A percentile compares a stretch with the other conserved stretches of the same genome.
Evolutionary conservation across 176 grass and related monocot genomes (phyloP).

Genomic region (Zizania latifolia): DNA sequence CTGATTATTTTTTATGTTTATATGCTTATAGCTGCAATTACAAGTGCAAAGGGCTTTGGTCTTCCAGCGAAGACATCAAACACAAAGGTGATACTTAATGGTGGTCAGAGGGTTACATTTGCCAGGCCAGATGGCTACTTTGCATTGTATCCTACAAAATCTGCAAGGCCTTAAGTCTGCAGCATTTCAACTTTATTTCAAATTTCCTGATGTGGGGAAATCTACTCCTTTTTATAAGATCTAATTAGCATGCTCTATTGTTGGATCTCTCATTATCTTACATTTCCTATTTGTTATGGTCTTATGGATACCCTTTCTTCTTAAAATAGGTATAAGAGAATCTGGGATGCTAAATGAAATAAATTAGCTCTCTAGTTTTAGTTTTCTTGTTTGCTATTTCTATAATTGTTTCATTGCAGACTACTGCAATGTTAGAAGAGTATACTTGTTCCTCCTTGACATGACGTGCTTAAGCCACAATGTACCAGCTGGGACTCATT

Average conservation of each 20-base stretch:
- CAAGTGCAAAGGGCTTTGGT: constrained; percentile 51
- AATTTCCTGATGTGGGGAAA: background rate
- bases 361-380: background rate
- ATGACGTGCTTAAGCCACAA: constrained; percentile 62
- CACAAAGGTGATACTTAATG: constrained; percentile 93
- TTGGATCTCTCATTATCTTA: background rate
- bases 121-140: constrained; percentile 91
- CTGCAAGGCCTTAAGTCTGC: background rate
- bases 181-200: background rate
- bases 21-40: constrained; percentile 34
- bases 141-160: constrained; percentile 82
- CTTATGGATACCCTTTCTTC: background rate
- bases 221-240: background rate
- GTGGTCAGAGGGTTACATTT: constrained; percentile 80
- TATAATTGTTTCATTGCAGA: constrained; percentile 2
- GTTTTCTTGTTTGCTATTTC: background rate
- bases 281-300: background rate
- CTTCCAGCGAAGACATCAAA: constrained; percentile 64
- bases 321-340: background rate
- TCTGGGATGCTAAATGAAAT: background rate
- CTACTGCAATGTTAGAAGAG: background rate
- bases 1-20: constrained; percentile 2
- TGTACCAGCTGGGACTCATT: constrained; percentile 88
- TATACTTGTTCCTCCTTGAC: constrained; percentile 43
- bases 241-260: background rate